Base-by-base conservation (phyloP, 2,329 filamentous ascomycete genomes). In the Conoideocrella luteorostrata region DNA sequence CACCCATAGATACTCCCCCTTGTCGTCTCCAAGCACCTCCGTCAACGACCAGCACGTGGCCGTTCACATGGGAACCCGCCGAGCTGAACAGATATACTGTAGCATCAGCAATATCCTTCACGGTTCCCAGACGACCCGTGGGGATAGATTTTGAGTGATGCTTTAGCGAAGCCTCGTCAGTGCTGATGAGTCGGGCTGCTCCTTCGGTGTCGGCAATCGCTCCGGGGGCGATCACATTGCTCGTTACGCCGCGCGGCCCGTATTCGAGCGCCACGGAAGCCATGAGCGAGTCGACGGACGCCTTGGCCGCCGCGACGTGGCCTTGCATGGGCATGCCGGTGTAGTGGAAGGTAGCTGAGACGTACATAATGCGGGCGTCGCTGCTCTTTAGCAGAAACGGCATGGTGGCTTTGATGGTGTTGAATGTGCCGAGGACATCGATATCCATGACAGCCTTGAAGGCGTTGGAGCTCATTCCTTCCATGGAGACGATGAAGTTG, bases 391-490 rank as follows among this genome's bases (percentile, higher is more conserved):
- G 66, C 3, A 98, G 77, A 56, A 95, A 77, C 0, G 88, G 88
- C 26, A 96, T 70, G 1, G 88, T 93, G 4, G 91, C 89, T 68
- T 97, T 97, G 58, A 95, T 75, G 3, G 89, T 95, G 70, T 97
- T 95, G 69, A 86, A 98, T 13, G 87, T 94, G 24, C 93, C 93
- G 28, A 97, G 66, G 3, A 95, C 84, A 61, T 97, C 93, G 58
- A 98, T 98, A 49, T 97, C 93, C 56, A 97, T 91, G 52, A 98
- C 93, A 0, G 87, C 75, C 65, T 90, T 94, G 80, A 98, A 95
- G 4, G 88, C 93, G 60, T 97, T 97, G 46, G 86, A 68, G 32
- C 81, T 88, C 39, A 97, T 77, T 49, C 84, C 84, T 32, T 84
- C 77, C 47, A 97, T 84, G 4, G 91, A 86, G 1, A 88, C 85